Evolutionary conservation across 345 rosid species (phyloP), one percentile per base, ranked within the genome.

Genomic region (Litchi chinensis): DNA sequence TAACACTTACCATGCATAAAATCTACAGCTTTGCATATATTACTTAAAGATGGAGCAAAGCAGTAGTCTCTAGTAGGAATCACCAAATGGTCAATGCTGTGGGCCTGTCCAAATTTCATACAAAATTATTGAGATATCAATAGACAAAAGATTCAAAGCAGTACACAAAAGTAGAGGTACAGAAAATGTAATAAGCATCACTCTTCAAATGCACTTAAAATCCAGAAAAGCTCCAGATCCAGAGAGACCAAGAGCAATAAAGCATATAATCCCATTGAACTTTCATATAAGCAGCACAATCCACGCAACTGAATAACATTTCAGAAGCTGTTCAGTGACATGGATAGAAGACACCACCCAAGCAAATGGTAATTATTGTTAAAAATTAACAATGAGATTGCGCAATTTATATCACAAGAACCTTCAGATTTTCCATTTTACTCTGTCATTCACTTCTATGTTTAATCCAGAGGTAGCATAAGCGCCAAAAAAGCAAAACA

Each of bases 1-100:
- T 64, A 48, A 68, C 71, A 32, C 91, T 85, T 82, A 95, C 99
- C 73, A 70, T 87, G 93, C 72, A 97, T 92, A 69, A 97, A 97
- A 43, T 89, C 95, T 63, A 94, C 95, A 64, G 99, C 99, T 82
- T 79, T 94, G 83, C 90, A 89, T 79, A 93, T 91, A 62, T 92
- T 92, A 81, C 79, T 82, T 85, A 94, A 78, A 26, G 95, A 90
- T 37, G 99, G 99, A 69, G 98, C 99, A 90, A 94, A 96, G 82
- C 91, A 96, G 84, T 96, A 96, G 82, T 96, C 99, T 82, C 98
- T 90, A 19, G 99, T 96, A 73, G 99, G 97, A 76, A 96, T 90
- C 85, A 96, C 95, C 87, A 97, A 85, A 88, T 97, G 99, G 76
- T 92, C 86, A 88, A 97, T 94, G 83, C 84, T 86, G 80, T 87